Evolutionary conservation across 805 yeast species (phyloP), one percentile per base, ranked within the genome.

Genomic region (Metschnikowia lunata): DNA sequence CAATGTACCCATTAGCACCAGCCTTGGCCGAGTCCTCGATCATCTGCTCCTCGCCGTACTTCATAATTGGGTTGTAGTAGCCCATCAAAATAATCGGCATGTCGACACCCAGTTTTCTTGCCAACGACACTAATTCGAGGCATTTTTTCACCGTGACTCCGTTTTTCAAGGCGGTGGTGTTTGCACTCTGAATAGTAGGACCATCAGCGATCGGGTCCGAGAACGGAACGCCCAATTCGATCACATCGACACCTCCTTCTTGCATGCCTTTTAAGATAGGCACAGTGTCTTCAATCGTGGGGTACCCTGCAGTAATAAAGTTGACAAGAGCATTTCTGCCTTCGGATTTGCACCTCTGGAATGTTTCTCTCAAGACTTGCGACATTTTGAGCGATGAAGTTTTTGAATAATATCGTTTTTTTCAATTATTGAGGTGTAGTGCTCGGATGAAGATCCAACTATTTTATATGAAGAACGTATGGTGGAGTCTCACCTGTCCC

Each of bases 191-290:
- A 58, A 93, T 93, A 13, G 96, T 88, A 33, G 98, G 96, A 38
- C 99, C 99, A 65, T 93, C 99, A 30, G 98, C 99, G 63, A 93
- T 89, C 32, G 99, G 99, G 63, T 93, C 99, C 18, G 96, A 84
- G 64, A 93, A 93, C 38, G 99, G 99, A 62, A 93, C 70, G 50
- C 99, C 99, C 37, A 93, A 70, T 69, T 93, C 99, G 55, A 93
- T 88, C 49, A 93, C 78, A 61, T 93, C 98, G 32, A 86, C 95
- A 45, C 99, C 99, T 53, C 96, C 97, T 27, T 79, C 86, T 71
- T 93, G 98, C 70, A 93, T 79, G 18, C 93, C 91, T 62, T 82
- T 78, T 63, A 93, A 63, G 50, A 90, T 79, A 7, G 95, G 95
- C 39, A 93, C 73, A 1, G 99, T 90, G 51, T 86, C 96, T 43